Conservation (phyloP, 352 stramenopile genomes). For the Phytophthora boehmeriae region DNA sequence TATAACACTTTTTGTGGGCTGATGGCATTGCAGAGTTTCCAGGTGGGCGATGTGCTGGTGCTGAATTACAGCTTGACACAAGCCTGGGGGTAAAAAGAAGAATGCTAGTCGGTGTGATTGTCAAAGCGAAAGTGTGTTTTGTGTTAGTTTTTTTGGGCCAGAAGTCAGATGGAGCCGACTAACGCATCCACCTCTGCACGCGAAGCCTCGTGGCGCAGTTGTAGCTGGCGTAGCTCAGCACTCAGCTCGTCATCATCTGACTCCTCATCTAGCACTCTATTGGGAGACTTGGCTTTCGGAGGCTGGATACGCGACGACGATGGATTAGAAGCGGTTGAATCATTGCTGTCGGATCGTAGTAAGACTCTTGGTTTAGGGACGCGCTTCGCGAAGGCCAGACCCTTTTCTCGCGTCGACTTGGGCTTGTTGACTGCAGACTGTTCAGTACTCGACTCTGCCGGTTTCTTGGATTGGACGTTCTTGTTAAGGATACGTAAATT, state of each 20-base stretch:
- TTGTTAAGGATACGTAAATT: constrained; percentile 84
- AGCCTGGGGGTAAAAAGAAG: constrained; percentile 69
- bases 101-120: not conserved
- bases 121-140: constrained; percentile 8
- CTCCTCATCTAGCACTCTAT: constrained; percentile 62
- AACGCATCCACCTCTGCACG: constrained; percentile 76
- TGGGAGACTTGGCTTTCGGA: constrained; percentile 30
- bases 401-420: constrained; percentile 72
- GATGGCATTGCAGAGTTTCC: constrained; percentile 61
- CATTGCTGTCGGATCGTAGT: constrained; percentile 30
- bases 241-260: constrained; percentile 64
- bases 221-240: constrained; percentile 69
- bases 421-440: constrained; percentile 36
- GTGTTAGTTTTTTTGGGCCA: not conserved
- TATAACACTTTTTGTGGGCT: too few relatives aligned
- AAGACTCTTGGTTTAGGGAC: constrained; percentile 70
- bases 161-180: constrained; percentile 39
- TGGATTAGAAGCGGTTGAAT: not conserved
- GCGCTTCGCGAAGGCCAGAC: constrained; percentile 79
- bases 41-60: constrained; percentile 79
- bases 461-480: constrained; percentile 41
- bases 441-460: constrained; percentile 23
- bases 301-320: constrained; percentile 3
- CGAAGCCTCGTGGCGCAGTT: constrained; percentile 74
- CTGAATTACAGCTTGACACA: constrained; percentile 89